These are phyloP conservation scores for Lepidium africanum DNA, from an alignment of 345 rosid genomes.

Conservation along the genomic window DNA sequence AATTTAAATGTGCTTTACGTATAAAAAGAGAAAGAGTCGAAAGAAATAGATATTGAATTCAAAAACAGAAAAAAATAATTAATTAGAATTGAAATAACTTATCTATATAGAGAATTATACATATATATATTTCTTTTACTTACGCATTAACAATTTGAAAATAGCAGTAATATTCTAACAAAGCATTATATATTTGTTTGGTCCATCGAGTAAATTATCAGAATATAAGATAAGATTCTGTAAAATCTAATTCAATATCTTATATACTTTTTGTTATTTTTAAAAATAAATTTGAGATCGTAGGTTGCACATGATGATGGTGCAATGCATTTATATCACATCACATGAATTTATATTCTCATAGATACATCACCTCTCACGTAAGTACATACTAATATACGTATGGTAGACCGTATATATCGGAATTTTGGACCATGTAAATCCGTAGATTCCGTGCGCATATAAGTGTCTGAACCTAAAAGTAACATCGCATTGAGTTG, in stretches of 20 bases:
- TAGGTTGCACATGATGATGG: slow-evolving; percentile 27
- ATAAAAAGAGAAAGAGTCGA: no score
- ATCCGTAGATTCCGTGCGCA: neutral
- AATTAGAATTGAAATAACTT: no score
- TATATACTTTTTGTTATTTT: neutral
- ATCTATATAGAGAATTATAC: no score
- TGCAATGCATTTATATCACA: slow-evolving; percentile 25
- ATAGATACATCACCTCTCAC: slow-evolving; percentile 14
- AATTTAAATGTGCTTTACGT: no score
- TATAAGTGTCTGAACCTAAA: neutral
- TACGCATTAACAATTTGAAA: no score
- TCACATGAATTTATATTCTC: slow-evolving; percentile 23
- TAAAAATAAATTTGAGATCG: slow-evolving; percentile 14
- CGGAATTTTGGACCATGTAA: slow-evolving; percentile 7
- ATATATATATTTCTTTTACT: no score
- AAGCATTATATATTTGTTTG: slow-evolving; percentile 14
- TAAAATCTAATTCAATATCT: slow-evolving; percentile 21
- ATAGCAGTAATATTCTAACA: no score
- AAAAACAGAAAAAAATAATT: no score
- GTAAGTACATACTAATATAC: slow-evolving; percentile 8
- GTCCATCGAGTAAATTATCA: slow-evolving; percentile 13
- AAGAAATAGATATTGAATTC: no score
- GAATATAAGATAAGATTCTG: slow-evolving; percentile 29
- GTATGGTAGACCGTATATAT: slow-evolving; percentile 18
- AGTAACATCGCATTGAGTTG: neutral